Evolutionary conservation across 495 filamentous ascomycete genomes (phyloP), one percentile per base, ranked within the genome.

Genomic region (Penicillium fimorum): DNA sequence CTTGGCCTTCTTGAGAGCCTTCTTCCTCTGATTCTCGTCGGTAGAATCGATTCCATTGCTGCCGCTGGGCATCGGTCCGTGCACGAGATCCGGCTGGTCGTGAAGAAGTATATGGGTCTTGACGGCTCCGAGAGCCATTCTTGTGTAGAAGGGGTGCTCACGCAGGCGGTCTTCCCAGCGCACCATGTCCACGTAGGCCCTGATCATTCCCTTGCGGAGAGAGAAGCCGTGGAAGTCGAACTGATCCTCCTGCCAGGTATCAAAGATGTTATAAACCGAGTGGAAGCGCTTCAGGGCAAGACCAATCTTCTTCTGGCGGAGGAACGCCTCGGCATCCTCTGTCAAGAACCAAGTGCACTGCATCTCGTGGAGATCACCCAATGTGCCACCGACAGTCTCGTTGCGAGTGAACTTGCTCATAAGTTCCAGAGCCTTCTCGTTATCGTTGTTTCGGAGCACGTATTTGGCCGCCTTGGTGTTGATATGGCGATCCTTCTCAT

Each of bases 221-320:
- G 92, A 97, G 75, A 97, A 99, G 70, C 84, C 89, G 75, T 99
- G 94, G 79, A 99, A 99, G 67, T 99, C 94, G 63, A 96, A 97
- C 64, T 99, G 94, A 62, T 99, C 94, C 61, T 99, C 94, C 60
- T 95, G 87, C 94, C 94, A 99, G 40, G 88, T 84, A 29, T 97
- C 93, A 62, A 99, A 97, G 55, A 97, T 92, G 73, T 93, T 91
- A 70, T 85, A 87, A 50, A 96, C 82, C 2, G 87, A 80, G 55
- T 88, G 86, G 66, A 94, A 92, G 33, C 94, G 85, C 76, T 99
- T 99, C 41, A 99, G 77, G 3, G 95, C 92, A 57, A 96, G 81
- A 2, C 86, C 89, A 43, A 91, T 74, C 62, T 92, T 90, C 60
- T 84, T 84, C 69, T 92, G 90, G 24, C 94, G 88, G 50, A 89